Conservation (phyloP, 192 early-diverging fungal species). For the Coemansia sp. region DNA sequence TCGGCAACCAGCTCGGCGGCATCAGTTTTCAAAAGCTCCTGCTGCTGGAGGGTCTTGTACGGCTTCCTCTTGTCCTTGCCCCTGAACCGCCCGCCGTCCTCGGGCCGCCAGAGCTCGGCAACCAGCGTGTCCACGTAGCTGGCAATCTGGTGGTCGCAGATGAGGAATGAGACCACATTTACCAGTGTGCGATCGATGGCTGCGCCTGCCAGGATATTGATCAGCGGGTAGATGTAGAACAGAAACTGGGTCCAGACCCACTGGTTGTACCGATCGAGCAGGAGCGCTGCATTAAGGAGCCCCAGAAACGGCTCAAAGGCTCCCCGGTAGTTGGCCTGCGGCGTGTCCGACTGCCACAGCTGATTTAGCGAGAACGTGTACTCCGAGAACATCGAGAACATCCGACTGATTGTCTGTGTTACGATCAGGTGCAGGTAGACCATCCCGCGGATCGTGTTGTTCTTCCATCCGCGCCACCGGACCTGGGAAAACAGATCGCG, state of each 20-base stretch:
- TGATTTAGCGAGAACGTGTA: slow-evolving; percentile 56
- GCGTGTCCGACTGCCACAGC: slow-evolving; percentile 43
- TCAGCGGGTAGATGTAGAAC: slow-evolving; percentile 50
- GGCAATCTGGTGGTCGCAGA: slow-evolving; percentile 47
- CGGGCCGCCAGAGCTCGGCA: slow-evolving; percentile 45
- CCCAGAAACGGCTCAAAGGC: slow-evolving; percentile 41
- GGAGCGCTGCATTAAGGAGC: slow-evolving; percentile 32
- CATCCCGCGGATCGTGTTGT: slow-evolving; percentile 45
- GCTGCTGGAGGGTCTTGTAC: slow-evolving; percentile 52
- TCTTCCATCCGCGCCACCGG: slow-evolving; percentile 53
- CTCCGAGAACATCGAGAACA: slow-evolving; percentile 47
- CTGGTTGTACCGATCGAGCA: slow-evolving; percentile 48
- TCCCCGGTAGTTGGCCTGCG: slow-evolving; percentile 36
- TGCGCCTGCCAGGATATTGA: slow-evolving; percentile 47
- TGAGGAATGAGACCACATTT: slow-evolving; percentile 40
- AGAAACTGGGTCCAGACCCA: slow-evolving; percentile 56
- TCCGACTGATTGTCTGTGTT: slow-evolving; percentile 46
- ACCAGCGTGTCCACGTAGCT: slow-evolving; percentile 32
- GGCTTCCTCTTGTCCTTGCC: slow-evolving; percentile 29
- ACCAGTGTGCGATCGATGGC: slow-evolving; percentile 51
- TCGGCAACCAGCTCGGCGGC: slow-evolving; percentile 47
- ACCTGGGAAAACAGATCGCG: slow-evolving; percentile 52
- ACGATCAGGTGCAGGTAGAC: slow-evolving; percentile 53
- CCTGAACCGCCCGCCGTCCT: slow-evolving; percentile 41
- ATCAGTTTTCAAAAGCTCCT: slow-evolving; percentile 39